phyloP scores from a whole-genome alignment of 768 basidiomycete genomes.

The Mycena albidolilacea region DNA sequence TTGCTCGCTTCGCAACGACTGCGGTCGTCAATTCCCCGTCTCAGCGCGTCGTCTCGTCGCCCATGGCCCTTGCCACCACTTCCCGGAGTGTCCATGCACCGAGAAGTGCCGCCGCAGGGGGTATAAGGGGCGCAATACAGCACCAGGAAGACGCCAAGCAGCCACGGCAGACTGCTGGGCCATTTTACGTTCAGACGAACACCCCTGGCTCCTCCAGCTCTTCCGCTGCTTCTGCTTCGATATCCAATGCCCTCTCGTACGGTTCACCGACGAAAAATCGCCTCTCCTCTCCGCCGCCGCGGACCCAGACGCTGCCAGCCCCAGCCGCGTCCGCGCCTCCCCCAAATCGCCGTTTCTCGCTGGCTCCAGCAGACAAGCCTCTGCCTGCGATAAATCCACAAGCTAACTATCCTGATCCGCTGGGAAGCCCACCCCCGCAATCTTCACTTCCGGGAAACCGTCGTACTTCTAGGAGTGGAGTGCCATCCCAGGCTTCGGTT shows the following conservation, averaged over 20 bases:
- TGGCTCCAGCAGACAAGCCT: constrained; percentile 36
- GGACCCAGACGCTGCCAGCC: constrained; percentile 27
- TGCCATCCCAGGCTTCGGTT: constrained; percentile 22
- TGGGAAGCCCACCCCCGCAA: constrained; percentile 35
- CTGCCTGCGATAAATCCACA: constrained; percentile 30
- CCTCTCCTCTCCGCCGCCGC: constrained; percentile 20
- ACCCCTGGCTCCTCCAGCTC: constrained; percentile 11
- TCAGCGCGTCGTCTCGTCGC: constrained; percentile 38
- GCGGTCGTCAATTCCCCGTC: not conserved
- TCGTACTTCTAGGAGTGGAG: constrained; percentile 33
- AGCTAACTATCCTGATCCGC: constrained; percentile 35
- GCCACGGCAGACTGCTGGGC: constrained; percentile 15
- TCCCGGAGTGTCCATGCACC: constrained; percentile 29
- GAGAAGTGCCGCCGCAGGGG: constrained; percentile 27
- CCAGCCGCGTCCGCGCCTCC: not conserved
- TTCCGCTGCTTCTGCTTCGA: constrained; percentile 34
- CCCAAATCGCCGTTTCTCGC: constrained; percentile 36
- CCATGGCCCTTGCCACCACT: constrained; percentile 31
- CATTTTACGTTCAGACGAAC: constrained; percentile 34
- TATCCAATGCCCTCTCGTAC: constrained; percentile 14
- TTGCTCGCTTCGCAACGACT: constrained; percentile 37
- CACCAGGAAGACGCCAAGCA: constrained; percentile 31
- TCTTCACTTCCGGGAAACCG: constrained; percentile 37
- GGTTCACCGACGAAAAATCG: constrained; percentile 24
- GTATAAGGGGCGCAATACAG: constrained; percentile 20